Evolutionary conservation across 78 protist genomes (phyloP).

Genomic region (Dictyostelium intermedium): DNA sequence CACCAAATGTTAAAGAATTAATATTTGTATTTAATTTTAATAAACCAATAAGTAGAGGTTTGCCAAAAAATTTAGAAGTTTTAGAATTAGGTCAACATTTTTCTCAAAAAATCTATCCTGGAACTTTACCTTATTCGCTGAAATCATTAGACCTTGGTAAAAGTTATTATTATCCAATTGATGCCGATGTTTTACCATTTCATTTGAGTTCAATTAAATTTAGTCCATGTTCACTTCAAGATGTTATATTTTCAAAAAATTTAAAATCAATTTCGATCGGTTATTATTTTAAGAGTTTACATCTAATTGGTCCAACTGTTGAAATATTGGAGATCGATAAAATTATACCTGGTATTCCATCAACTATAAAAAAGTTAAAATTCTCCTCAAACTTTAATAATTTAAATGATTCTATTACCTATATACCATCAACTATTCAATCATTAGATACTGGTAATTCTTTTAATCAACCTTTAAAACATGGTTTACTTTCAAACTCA

Average conservation of each 20-base stretch:
- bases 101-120: background rate
- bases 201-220: background rate
- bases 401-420: background rate
- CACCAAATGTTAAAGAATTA: background rate
- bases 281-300: background rate
- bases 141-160: background rate
- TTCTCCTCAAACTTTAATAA: background rate
- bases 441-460: background rate
- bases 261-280: background rate
- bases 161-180: background rate
- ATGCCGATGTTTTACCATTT: background rate
- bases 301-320: background rate
- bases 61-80: background rate
- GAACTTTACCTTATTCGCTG: background rate
- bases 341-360: background rate
- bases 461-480: slow-evolving; percentile 13
- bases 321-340: background rate
- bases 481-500: background rate
- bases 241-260: background rate
- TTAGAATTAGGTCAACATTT: background rate
- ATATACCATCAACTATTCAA: background rate
- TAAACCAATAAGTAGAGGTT: background rate
- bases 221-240: background rate
- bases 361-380: background rate
- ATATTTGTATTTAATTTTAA: background rate